phyloP scores from a whole-genome alignment of 176 grass and related monocot genomes.

The Alloteropsis semialata region DNA sequence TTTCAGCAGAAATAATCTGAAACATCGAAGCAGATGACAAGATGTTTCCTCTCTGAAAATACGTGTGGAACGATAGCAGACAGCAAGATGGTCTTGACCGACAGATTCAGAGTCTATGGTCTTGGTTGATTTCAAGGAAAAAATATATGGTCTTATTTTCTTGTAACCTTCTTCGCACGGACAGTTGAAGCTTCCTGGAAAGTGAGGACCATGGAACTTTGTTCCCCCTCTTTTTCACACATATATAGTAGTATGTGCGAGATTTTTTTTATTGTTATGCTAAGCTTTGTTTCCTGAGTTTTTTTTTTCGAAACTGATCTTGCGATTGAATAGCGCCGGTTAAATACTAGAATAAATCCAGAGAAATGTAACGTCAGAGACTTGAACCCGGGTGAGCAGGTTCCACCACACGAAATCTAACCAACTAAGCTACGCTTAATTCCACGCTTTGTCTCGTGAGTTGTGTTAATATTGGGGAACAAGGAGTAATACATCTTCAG shows the following conservation, averaged over 20 bases:
- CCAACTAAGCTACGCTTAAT: too few relatives aligned
- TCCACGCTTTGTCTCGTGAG: too few relatives aligned
- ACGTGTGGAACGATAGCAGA: not conserved
- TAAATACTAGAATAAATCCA: too few relatives aligned
- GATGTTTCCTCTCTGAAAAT: constrained; percentile 42
- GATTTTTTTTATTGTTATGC: not conserved
- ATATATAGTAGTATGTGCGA: not conserved
- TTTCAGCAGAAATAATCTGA: constrained; percentile 20
- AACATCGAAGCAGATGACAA: constrained; percentile 26
- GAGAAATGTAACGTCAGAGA: too few relatives aligned
- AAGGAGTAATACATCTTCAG: not conserved
- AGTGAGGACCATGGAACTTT: not conserved
- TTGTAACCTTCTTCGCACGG: constrained; percentile 12
- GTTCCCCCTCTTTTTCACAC: not conserved
- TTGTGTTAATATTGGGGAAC: not conserved
- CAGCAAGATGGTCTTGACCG: constrained; percentile 9
- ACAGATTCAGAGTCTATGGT: constrained; percentile 22
- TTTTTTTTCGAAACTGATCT: too few relatives aligned
- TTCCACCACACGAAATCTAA: too few relatives aligned
- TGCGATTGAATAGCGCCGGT: too few relatives aligned
- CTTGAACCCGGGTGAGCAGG: too few relatives aligned
- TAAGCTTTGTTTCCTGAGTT: too few relatives aligned
- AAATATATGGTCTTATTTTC: not conserved
- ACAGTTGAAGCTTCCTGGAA: constrained; percentile 35
- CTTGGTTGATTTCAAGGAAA: not conserved